Evolutionary conservation across 2,329 filamentous ascomycete species (phyloP).

Genomic region (Nemania serpens): DNA sequence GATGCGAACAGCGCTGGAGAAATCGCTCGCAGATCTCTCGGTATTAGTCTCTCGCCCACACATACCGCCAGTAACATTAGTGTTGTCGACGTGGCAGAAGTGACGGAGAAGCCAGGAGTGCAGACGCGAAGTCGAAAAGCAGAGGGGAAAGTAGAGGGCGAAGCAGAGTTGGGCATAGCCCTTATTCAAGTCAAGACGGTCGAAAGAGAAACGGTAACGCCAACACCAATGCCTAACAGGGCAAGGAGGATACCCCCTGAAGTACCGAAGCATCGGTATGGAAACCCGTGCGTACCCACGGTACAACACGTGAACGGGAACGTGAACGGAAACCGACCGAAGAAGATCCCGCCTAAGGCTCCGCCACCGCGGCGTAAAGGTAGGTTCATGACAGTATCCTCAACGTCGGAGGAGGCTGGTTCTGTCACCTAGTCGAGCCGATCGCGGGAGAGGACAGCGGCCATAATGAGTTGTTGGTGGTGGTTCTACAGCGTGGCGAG

Average conservation of each 20-base stretch:
- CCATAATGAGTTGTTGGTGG: neutral
- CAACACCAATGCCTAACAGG: constrained; percentile 32
- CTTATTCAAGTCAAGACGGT: constrained; percentile 1
- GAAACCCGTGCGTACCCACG: constrained; percentile 46
- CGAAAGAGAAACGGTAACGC: constrained; percentile 3
- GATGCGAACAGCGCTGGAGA: constrained; percentile 47
- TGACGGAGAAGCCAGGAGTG: constrained; percentile 81
- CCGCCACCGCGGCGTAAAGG: constrained; percentile 51
- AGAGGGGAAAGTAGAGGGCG: constrained; percentile 45
- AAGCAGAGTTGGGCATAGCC: constrained; percentile 20
- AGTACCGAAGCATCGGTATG: constrained; percentile 62
- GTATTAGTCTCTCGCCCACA: constrained; percentile 69
- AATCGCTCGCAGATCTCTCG: constrained; percentile 65
- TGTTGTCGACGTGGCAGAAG: constrained; percentile 76
- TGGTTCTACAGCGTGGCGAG: neutral
- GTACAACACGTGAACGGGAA: constrained; percentile 4
- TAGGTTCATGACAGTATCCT: constrained; percentile 42
- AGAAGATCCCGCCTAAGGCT: constrained; percentile 43
- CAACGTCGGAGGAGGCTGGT: constrained; percentile 29
- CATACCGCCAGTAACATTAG: constrained; percentile 75
- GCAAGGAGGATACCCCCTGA: constrained; percentile 57
- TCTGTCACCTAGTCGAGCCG: constrained; percentile 3
- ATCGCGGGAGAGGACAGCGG: neutral
- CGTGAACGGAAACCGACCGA: constrained; percentile 13
- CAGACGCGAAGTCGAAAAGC: constrained; percentile 73